Evolutionary conservation across 495 filamentous ascomycete genomes (phyloP), one percentile per base, ranked within the genome.

Genomic region (Achaetomiella virescens): DNA sequence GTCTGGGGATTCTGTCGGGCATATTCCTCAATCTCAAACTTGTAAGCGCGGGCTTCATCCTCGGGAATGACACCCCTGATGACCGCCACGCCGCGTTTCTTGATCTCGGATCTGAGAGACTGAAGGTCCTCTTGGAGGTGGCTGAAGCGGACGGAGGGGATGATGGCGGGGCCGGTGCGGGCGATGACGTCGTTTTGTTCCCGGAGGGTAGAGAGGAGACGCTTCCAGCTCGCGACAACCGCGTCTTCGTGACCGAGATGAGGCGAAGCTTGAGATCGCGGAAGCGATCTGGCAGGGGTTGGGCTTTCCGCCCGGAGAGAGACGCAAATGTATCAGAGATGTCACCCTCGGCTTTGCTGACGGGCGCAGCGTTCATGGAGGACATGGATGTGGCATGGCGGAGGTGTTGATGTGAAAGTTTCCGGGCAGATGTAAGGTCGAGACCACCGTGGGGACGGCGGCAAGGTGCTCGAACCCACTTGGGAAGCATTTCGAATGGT

Each of bases 261-360:
- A 92, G 72, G 3, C 73, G 65, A 9, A 63, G 62, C 61, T 96
- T 96, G n/a, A 93, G 73, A n/a, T 86, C 75, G 20, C 83, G 82
- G 63, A 89, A 96, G 6, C 89, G 79, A 38, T 80, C 67, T 0
- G 87, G 84, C 1, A 96, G 77, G 5, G 87, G 86, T 38, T 79
- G 66, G 5, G 80, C 75, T 18, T 79, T 70, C 29, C 77, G 75
- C 14, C 88, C 87, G 0, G 87, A 88, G 25, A 96, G 75, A 17
- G 87, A 91, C 3, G 85, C 86, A 54, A 96, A 96, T 6, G 90
- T 81, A 55, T 87, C 87, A 0, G 88, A 90, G 48, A 96, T 95
- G 65, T 93, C 85, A 5, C 90, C 90, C 52, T 75, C 73, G 9
- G 71, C 65, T 60, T 77, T 78, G 10, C 27, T 35, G 24, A 8